A percentile compares a stretch with the other conserved stretches of the same genome.
These are phyloP conservation scores for Blastomyces emzantsi DNA, from an alignment of 2,329 filamentous ascomycete species.

Conservation along the genomic window DNA sequence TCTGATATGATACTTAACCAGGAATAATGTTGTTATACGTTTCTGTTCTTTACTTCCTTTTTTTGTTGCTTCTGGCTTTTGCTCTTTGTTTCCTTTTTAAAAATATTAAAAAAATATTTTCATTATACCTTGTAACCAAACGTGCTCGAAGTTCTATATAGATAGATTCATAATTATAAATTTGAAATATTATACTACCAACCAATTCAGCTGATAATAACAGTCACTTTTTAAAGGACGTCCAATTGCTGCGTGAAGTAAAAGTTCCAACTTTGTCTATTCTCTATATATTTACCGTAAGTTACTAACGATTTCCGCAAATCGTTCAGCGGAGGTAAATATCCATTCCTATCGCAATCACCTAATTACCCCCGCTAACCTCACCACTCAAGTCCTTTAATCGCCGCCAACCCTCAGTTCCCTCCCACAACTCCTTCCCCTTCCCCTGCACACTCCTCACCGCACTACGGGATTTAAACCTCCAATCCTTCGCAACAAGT, in stretches of 20 bases:
- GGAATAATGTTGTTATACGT: too few relatives aligned
- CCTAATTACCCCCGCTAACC: slow-evolving; percentile 22
- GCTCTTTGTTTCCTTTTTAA: too few relatives aligned
- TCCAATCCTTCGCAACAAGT: slow-evolving; percentile 70
- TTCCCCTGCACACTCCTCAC: slow-evolving; percentile 74
- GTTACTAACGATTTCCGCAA: neutral
- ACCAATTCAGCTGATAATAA: neutral
- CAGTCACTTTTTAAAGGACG: neutral
- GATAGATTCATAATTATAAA: too few relatives aligned
- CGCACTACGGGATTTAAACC: slow-evolving; percentile 77
- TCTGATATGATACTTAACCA: too few relatives aligned
- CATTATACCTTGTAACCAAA: too few relatives aligned
- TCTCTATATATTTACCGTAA: neutral
- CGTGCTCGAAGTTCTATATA: too few relatives aligned
- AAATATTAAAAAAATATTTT: too few relatives aligned
- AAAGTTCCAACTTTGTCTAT: neutral
- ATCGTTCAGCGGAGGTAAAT: neutral
- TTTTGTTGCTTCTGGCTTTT: too few relatives aligned
- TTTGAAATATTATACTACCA: too few relatives aligned
- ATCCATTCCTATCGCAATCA: neutral
- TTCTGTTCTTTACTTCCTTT: too few relatives aligned
- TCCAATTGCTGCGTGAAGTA: neutral
- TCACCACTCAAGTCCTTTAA: slow-evolving; percentile 34
- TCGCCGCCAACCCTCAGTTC: slow-evolving; percentile 39
- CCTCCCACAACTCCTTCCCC: slow-evolving; percentile 76